These are phyloP conservation scores for Miscanthus lutarioriparius DNA, from an alignment of 176 grass and related monocot species.

Conservation along the genomic window DNA sequence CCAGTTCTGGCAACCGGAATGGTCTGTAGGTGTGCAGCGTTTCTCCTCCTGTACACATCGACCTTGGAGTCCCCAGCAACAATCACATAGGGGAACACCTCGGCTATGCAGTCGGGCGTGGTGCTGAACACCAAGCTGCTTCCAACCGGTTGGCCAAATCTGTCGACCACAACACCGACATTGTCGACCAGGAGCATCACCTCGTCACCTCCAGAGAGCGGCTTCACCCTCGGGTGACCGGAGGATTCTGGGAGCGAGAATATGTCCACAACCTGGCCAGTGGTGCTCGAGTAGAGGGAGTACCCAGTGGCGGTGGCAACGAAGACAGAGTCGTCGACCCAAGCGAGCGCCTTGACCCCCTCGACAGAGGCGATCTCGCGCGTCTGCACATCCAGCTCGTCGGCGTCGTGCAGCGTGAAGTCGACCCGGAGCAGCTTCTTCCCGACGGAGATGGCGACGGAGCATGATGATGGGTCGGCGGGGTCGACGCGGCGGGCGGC, in stretches of 20 bases:
- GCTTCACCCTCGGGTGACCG: slow-evolving; percentile 57
- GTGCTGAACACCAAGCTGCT: slow-evolving; percentile 84
- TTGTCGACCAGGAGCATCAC: slow-evolving; percentile 84
- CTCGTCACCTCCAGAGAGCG: slow-evolving; percentile 60
- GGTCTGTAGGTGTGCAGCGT: slow-evolving; percentile 57
- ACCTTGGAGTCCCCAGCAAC: slow-evolving; percentile 60
- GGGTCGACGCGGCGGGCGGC: slow-evolving; percentile 32
- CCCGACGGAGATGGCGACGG: slow-evolving; percentile 44
- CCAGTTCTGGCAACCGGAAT: slow-evolving; percentile 48
- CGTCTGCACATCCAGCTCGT: slow-evolving; percentile 58
- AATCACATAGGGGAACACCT: slow-evolving; percentile 73
- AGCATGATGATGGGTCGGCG: slow-evolving; percentile 40
- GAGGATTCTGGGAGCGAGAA: slow-evolving; percentile 80
- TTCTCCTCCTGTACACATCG: slow-evolving; percentile 83
- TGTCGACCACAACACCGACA: slow-evolving; percentile 66
- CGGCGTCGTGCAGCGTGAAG: slow-evolving; percentile 51
- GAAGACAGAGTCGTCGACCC: slow-evolving; percentile 71
- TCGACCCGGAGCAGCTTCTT: slow-evolving; percentile 73
- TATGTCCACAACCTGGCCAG: slow-evolving; percentile 44
- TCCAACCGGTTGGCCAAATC: slow-evolving; percentile 58
- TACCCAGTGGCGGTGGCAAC: slow-evolving; percentile 63
- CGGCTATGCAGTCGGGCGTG: slow-evolving; percentile 56
- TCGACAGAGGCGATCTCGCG: slow-evolving; percentile 68
- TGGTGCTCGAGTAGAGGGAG: slow-evolving; percentile 46
- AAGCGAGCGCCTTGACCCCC: slow-evolving; percentile 67